phyloP scores from a whole-genome alignment of 805 yeast genomes.

The Pichia sporocuriosa region DNA sequence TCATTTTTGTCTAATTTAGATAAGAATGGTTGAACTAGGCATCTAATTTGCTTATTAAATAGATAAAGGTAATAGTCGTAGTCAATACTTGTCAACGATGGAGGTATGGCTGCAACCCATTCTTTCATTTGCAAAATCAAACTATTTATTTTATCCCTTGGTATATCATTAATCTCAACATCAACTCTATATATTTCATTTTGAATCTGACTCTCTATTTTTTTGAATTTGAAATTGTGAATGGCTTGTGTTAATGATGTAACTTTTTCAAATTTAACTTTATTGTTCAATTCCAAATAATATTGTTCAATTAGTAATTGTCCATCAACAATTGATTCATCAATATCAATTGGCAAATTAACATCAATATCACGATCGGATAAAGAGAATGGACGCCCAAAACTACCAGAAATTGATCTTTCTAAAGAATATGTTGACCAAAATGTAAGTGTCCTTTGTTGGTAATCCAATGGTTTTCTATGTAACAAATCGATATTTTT shows the following conservation, averaged over 20 bases:
- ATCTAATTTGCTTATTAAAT: constrained; percentile 16
- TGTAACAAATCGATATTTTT: constrained; percentile 10
- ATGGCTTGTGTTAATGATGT: constrained; percentile 14
- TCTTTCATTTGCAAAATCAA: not conserved
- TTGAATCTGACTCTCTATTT: constrained; percentile 17
- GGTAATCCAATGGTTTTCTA: constrained; percentile 10
- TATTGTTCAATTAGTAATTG: constrained; percentile 1
- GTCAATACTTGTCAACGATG: constrained; percentile 9
- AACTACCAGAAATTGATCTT: constrained; percentile 38
- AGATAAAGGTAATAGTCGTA: constrained; percentile 13
- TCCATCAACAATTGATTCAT: constrained; percentile 10
- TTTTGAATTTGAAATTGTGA: constrained; percentile 11
- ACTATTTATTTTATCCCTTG: constrained; percentile 6
- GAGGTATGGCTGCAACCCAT: constrained; percentile 10
- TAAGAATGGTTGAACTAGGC: constrained; percentile 15
- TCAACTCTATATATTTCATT: constrained; percentile 18
- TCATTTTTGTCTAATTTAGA: constrained; percentile 5
- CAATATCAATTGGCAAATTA: constrained; percentile 29
- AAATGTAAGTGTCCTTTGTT: constrained; percentile 20
- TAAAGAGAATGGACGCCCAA: constrained; percentile 44
- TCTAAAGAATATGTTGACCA: constrained; percentile 46
- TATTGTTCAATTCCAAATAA: not conserved
- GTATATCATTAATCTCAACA: constrained; percentile 4
- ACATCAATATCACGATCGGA: constrained; percentile 45
- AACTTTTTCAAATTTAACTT: not conserved